Evolutionary conservation across 1,284 basidiomycete genomes (phyloP).

Genomic region (Cutaneotrichosporon daszewskae): DNA sequence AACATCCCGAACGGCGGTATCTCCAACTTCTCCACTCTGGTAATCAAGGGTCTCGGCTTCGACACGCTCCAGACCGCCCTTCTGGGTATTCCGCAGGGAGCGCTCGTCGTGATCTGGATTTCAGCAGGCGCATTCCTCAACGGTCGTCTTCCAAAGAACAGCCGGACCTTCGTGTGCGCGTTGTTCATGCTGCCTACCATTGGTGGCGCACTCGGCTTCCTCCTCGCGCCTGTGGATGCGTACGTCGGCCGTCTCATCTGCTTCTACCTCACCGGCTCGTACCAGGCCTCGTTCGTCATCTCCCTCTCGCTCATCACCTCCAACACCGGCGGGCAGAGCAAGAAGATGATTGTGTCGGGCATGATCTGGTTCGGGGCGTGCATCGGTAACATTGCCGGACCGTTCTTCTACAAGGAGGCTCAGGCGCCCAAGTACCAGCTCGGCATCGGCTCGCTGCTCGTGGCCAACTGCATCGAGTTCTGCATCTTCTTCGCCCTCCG

Average conservation of each 20-base stretch:
- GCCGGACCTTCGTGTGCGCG: slow-evolving; percentile 36
- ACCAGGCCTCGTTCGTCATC: slow-evolving; percentile 51
- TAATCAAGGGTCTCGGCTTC: slow-evolving; percentile 44
- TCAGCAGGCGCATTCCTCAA: slow-evolving; percentile 36
- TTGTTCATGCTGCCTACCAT: slow-evolving; percentile 47
- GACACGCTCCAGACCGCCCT: slow-evolving; percentile 42
- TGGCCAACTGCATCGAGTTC: slow-evolving; percentile 44
- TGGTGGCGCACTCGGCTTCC: slow-evolving; percentile 45
- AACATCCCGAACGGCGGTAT: slow-evolving; percentile 47
- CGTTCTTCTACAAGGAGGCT: slow-evolving; percentile 45
- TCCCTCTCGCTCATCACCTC: slow-evolving; percentile 51
- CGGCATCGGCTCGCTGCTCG: slow-evolving; percentile 49
- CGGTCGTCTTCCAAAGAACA: slow-evolving; percentile 39
- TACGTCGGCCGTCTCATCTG: slow-evolving; percentile 50
- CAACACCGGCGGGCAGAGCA: slow-evolving; percentile 52
- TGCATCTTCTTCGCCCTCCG: slow-evolving; percentile 47
- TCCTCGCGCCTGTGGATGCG: slow-evolving; percentile 44
- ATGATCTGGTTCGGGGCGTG: slow-evolving; percentile 45
- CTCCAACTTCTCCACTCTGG: slow-evolving; percentile 42
- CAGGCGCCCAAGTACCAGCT: slow-evolving; percentile 49
- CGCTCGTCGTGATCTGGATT: slow-evolving; percentile 44
- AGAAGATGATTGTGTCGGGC: slow-evolving; percentile 48
- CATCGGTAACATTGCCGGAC: slow-evolving; percentile 49
- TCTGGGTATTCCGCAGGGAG: slow-evolving; percentile 45
- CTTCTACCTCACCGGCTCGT: slow-evolving; percentile 53